Evolutionary conservation across 768 basidiomycete species (phyloP), one percentile per base, ranked within the genome.

Genomic region (Naematelia encephala): DNA sequence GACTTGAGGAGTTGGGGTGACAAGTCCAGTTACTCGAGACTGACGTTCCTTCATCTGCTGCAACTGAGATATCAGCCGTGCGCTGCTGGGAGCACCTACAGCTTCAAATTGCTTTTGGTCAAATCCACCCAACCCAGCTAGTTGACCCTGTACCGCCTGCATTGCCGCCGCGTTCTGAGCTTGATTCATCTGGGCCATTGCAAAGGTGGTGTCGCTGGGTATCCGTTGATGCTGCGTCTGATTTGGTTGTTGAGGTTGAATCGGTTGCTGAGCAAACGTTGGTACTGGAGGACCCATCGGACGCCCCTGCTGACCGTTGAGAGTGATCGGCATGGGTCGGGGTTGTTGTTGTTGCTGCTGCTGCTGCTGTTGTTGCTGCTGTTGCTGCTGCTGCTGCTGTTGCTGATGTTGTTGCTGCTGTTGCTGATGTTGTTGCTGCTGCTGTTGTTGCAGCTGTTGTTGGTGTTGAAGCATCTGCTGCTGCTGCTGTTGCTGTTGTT

Each of bases 1-100:
- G 28, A 44, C 45, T 3, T 53, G 21, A 54, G 62, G 60, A 42
- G 64, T 65, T 50, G 65, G 68, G 2, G 68, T 70, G 39, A 57
- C 52, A 21, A 60, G 30, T 1, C 59, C 57, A 52, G 44, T n/a
- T 58, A 57, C 47, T 1, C 62, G 56, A 44, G 57, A 54, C 39
- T 69, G 68, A 13, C 65, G 62, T 44, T 66, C 57, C 45, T 67
- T 67, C 70, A 72, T 72, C 45, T 61, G 59, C 26, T 72, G 67
- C 13, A 72, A 54, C 70, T 71, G 59, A 1, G 10, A 19, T 26
- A 23, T 61, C 47, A 63, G 47, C 60, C 4, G 28, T 27, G 25
- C 21, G 19, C 23, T 2, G 12, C 10, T 22, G 0, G 14, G 25
- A 1, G 10, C 16, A 59, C 70, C 60, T 29, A 71, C 70, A 1